These are phyloP conservation scores for Suhomyces bribrorum DNA, from an alignment of 1,139 yeast genomes.

Conservation along the genomic window DNA sequence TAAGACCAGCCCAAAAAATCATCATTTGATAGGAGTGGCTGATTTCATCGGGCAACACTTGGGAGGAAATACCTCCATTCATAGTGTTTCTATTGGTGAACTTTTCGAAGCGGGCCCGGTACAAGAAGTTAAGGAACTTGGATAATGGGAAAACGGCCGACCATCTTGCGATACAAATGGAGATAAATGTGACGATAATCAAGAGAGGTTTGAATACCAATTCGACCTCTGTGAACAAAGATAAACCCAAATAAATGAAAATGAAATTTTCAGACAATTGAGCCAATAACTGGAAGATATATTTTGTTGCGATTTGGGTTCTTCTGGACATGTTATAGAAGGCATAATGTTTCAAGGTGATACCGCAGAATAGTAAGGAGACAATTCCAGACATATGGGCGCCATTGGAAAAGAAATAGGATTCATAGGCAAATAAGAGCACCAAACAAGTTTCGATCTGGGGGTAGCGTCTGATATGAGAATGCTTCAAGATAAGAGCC, in stretches of 20 bases:
- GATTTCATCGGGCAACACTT: slow-evolving; percentile 77
- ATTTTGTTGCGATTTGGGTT: slow-evolving; percentile 94
- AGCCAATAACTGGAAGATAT: slow-evolving; percentile 89
- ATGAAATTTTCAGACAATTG: slow-evolving; percentile 96
- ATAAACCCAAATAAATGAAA: slow-evolving; percentile 90
- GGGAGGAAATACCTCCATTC: slow-evolving; percentile 41
- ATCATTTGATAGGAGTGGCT: slow-evolving; percentile 96
- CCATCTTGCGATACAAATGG: slow-evolving; percentile 96
- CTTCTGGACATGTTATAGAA: slow-evolving; percentile 96
- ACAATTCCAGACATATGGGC: slow-evolving; percentile 99
- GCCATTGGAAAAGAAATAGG: slow-evolving; percentile 96
- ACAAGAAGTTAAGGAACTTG: slow-evolving; percentile 75
- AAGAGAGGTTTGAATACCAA: slow-evolving; percentile 90
- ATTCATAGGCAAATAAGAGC: slow-evolving; percentile 86
- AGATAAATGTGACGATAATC: slow-evolving; percentile 84
- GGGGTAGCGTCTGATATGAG: slow-evolving; percentile 90
- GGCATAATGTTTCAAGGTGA: slow-evolving; percentile 94
- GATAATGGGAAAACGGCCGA: slow-evolving; percentile 96
- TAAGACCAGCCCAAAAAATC: slow-evolving; percentile 98
- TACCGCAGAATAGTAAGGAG: slow-evolving; percentile 91
- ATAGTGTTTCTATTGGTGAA: slow-evolving; percentile 35
- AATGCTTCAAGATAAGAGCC: slow-evolving; percentile 86
- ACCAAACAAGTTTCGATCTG: slow-evolving; percentile 95
- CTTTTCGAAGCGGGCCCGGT: slow-evolving; percentile 54
- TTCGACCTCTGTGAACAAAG: slow-evolving; percentile 93